Percentiles rank a stretch among this genome's conserved stretches.
phyloP scores from a whole-genome alignment of 768 basidiomycete genomes.

The Boletus sensibilis region DNA sequence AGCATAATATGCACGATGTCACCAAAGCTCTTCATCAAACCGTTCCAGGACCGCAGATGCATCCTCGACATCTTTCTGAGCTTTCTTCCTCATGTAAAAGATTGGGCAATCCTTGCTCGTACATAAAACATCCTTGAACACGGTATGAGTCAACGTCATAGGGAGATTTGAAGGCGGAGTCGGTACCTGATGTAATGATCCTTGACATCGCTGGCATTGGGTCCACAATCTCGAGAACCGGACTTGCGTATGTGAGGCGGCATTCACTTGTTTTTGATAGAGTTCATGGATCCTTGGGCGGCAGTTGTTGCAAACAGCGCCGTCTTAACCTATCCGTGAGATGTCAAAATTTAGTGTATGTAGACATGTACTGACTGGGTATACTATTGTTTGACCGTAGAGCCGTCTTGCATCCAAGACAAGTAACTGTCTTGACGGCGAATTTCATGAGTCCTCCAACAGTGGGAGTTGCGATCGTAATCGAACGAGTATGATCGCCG shows the following conservation, averaged over 20 bases:
- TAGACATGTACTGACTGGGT: slow-evolving; percentile 45
- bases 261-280: slow-evolving; percentile 84
- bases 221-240: slow-evolving; percentile 96
- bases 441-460: slow-evolving; percentile 99
- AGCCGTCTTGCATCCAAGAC: slow-evolving; percentile 93
- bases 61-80: slow-evolving; percentile 97
- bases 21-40: slow-evolving; percentile 80
- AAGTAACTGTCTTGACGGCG: slow-evolving; percentile 92
- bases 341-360: neutral
- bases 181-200: slow-evolving; percentile 87
- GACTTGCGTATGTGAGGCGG: slow-evolving; percentile 79
- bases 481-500: slow-evolving; percentile 93
- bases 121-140: slow-evolving; percentile 84
- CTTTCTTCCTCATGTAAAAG: slow-evolving; percentile 97
- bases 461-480: slow-evolving; percentile 95
- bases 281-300: slow-evolving; percentile 80
- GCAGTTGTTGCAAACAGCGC: slow-evolving; percentile 95
- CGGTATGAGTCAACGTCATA: neutral
- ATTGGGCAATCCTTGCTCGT: slow-evolving; percentile 98
- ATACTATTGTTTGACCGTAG: slow-evolving; percentile 75
- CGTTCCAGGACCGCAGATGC: slow-evolving; percentile 74
- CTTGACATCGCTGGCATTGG: slow-evolving; percentile 98
- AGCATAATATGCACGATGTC: neutral
- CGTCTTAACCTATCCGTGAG: slow-evolving; percentile 47
- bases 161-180: neutral